phyloP scores from a whole-genome alignment of 1,284 basidiomycete genomes.

The Ganoderma multipileum region DNA sequence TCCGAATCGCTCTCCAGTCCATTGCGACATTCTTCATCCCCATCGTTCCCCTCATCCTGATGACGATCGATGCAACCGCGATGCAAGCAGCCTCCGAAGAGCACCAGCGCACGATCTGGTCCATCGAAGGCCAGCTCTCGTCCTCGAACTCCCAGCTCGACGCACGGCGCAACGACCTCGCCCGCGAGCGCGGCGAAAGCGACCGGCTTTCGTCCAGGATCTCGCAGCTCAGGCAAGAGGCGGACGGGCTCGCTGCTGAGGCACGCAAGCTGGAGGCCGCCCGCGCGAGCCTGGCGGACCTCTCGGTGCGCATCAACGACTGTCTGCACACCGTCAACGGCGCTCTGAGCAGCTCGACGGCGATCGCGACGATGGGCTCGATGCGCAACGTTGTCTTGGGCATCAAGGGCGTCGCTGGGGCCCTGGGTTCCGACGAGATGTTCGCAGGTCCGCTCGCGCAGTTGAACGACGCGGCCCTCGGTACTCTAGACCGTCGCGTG shows the following conservation, averaged over 20 bases:
- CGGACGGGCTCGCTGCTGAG: background rate
- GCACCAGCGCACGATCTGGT: background rate
- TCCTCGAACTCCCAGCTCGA: conserved; percentile 8
- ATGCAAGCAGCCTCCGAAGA: background rate
- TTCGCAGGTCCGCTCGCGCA: conserved; percentile 18
- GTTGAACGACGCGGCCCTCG: conserved; percentile 14
- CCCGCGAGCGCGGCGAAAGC: background rate
- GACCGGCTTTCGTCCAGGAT: background rate
- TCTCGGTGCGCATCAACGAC: conserved; percentile 20
- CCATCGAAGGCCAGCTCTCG: conserved; percentile 9
- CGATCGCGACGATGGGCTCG: conserved; percentile 11
- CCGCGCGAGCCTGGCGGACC: conserved; percentile 12
- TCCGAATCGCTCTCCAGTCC: background rate
- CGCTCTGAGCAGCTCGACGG: conserved; percentile 20
- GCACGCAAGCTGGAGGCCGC: background rate
- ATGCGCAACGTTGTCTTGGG: conserved; percentile 20
- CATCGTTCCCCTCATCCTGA: background rate
- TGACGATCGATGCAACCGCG: background rate
- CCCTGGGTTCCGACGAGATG: conserved; percentile 12
- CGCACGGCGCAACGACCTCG: conserved; percentile 3
- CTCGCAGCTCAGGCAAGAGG: background rate
- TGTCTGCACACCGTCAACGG: conserved; percentile 16
- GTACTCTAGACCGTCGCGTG: conserved; percentile 6
- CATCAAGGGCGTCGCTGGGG: conserved; percentile 6
- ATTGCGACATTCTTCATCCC: background rate